These are phyloP conservation scores for Paramecium pentaurelia DNA, from an alignment of 73 alveolate genomes.

Conservation along the genomic window DNA sequence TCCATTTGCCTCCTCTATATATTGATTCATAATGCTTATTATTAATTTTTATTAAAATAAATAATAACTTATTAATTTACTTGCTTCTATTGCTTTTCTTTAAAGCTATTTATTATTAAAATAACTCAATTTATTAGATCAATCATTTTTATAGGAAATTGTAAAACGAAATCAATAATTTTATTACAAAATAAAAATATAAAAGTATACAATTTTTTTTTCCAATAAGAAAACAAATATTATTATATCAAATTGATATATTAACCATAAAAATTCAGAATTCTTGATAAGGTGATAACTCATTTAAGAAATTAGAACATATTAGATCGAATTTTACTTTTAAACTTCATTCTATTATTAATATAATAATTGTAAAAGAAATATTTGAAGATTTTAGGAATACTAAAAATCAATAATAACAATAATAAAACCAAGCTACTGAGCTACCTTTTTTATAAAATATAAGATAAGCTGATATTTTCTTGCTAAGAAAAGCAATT, in stretches of 20 bases:
- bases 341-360: background rate
- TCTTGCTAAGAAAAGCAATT: background rate
- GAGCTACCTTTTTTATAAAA: background rate
- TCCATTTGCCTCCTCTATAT: background rate
- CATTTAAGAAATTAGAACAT: background rate
- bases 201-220: conserved; percentile 6
- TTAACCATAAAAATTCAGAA: background rate
- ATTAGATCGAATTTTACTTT: background rate
- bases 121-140: background rate
- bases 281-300: background rate
- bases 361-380: too few relatives aligned
- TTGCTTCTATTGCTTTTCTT: background rate
- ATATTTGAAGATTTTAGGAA: background rate
- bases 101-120: background rate
- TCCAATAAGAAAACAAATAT: background rate
- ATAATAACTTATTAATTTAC: background rate
- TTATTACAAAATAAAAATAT: background rate
- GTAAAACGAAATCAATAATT: background rate
- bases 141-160: background rate
- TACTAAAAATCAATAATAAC: background rate
- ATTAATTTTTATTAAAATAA: background rate
- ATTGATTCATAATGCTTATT: background rate
- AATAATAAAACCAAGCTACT: background rate
- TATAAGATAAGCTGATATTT: too few relatives aligned
- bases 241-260: background rate